phyloP scores from a whole-genome alignment of 1,284 basidiomycete species.

The Ustilago vetiveriae region DNA sequence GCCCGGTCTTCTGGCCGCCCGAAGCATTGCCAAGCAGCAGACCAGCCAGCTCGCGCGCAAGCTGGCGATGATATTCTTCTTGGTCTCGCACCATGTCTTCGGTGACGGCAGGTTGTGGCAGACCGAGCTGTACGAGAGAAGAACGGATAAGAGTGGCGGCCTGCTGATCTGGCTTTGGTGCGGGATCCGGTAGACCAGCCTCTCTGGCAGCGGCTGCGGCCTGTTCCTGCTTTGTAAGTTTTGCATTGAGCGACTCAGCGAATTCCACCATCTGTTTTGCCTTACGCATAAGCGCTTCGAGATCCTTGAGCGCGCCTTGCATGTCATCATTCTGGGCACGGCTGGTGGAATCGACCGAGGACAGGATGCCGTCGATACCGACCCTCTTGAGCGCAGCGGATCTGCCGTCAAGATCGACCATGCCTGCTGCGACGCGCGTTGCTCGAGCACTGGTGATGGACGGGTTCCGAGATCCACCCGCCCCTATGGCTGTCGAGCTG shows the following conservation, averaged over 20 bases:
- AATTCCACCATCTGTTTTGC: constrained; percentile 90
- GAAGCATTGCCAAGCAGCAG: constrained; percentile 73
- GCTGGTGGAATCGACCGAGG: constrained; percentile 66
- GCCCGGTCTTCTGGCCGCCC: constrained; percentile 61
- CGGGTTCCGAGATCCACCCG: not conserved
- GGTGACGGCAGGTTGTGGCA: constrained; percentile 84
- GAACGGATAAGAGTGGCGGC: constrained; percentile 74
- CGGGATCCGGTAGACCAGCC: constrained; percentile 21
- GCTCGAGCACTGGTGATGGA: constrained; percentile 7
- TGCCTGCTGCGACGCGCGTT: constrained; percentile 24
- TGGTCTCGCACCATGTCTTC: constrained; percentile 89
- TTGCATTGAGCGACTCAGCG: constrained; percentile 86
- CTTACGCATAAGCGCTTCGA: constrained; percentile 90
- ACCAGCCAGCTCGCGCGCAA: constrained; percentile 83
- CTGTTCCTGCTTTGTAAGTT: constrained; percentile 74
- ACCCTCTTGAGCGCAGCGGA: constrained; percentile 36
- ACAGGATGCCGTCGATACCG: constrained; percentile 50
- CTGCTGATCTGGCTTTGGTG: constrained; percentile 71
- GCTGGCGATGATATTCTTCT: constrained; percentile 78
- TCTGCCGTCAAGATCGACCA: constrained; percentile 49
- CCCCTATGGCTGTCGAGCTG: not conserved
- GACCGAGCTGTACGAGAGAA: constrained; percentile 86
- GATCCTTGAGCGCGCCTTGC: constrained; percentile 82
- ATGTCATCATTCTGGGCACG: constrained; percentile 76
- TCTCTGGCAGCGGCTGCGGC: constrained; percentile 34